Percentiles rank a stretch among this genome's conserved stretches.
phyloP scores from a whole-genome alignment of 2,329 filamentous ascomycete genomes.

The Aspergillus sp. region DNA sequence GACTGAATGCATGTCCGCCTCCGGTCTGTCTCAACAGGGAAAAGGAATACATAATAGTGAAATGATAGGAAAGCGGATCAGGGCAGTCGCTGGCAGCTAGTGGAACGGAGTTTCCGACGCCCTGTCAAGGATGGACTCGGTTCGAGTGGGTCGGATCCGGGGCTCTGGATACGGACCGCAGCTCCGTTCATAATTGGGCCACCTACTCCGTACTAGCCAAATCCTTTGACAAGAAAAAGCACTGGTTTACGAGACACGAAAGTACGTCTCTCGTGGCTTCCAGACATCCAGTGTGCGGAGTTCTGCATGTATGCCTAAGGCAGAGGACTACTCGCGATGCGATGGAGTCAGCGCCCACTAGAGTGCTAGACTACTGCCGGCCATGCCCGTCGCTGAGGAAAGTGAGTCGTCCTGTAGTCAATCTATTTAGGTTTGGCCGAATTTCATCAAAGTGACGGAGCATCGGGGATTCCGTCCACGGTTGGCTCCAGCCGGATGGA shows the following conservation, averaged over 20 bases:
- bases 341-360: not conserved
- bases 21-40: not conserved
- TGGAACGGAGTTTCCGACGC: slow-evolving; percentile 24
- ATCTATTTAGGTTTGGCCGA: slow-evolving; percentile 19
- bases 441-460: slow-evolving; percentile 6
- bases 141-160: slow-evolving; percentile 28
- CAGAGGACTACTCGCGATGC: not conserved
- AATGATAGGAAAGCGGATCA: not conserved
- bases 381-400: not conserved
- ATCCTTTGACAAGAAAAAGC: not conserved
- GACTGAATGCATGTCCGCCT: not conserved
- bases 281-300: too few relatives aligned
- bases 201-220: not conserved
- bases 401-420: not conserved
- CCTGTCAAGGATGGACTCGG: not conserved
- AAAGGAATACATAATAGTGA: not conserved
- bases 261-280: not conserved
- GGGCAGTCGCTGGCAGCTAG: not conserved
- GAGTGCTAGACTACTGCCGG: not conserved
- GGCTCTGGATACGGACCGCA: slow-evolving; percentile 26
- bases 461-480: not conserved
- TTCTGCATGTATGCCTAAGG: not conserved
- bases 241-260: not conserved
- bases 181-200: slow-evolving; percentile 8
- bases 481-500: slow-evolving; percentile 21